These are phyloP conservation scores for Amylostereum areolatum DNA, from an alignment of 1,284 basidiomycete genomes.

Conservation along the genomic window DNA sequence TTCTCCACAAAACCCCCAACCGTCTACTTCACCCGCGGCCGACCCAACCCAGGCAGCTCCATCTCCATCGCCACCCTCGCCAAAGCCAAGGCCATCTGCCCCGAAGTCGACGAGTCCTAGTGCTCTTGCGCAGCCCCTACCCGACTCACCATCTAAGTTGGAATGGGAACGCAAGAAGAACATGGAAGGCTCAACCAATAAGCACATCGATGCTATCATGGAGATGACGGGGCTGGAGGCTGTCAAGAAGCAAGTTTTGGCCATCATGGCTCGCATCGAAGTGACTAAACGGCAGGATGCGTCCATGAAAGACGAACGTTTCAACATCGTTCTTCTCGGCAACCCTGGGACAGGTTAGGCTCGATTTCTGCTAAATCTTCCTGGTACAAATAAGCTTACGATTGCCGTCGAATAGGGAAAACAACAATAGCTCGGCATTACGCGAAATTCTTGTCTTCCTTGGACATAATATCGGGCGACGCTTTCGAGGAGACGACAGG, in stretches of 20 bases:
- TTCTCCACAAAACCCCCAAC: no score
- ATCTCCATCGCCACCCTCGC: neutral
- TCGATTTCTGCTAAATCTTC: neutral
- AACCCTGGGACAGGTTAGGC: conserved; percentile 28
- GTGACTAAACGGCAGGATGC: conserved; percentile 18
- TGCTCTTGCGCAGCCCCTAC: neutral
- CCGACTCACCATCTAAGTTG: conserved; percentile 7
- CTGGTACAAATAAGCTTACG: no score
- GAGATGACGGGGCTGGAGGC: conserved; percentile 25
- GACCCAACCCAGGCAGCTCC: no score
- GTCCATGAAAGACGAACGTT: conserved; percentile 21
- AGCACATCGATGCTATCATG: conserved; percentile 26
- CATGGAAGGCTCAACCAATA: conserved; percentile 20
- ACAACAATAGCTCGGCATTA: conserved; percentile 65
- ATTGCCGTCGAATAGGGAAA: conserved; percentile 39
- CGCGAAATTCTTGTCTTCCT: conserved; percentile 50
- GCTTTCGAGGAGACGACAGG: conserved; percentile 59
- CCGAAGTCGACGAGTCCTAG: neutral
- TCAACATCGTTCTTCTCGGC: conserved; percentile 25
- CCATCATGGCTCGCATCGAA: conserved; percentile 26
- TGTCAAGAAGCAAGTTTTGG: conserved; percentile 24
- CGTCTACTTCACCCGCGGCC: no score
- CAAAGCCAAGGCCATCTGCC: neutral
- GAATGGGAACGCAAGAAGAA: conserved; percentile 26
- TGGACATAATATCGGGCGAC: conserved; percentile 44